Base-by-base conservation (phyloP, 257 asterid species). In the Plantago major region DNA sequence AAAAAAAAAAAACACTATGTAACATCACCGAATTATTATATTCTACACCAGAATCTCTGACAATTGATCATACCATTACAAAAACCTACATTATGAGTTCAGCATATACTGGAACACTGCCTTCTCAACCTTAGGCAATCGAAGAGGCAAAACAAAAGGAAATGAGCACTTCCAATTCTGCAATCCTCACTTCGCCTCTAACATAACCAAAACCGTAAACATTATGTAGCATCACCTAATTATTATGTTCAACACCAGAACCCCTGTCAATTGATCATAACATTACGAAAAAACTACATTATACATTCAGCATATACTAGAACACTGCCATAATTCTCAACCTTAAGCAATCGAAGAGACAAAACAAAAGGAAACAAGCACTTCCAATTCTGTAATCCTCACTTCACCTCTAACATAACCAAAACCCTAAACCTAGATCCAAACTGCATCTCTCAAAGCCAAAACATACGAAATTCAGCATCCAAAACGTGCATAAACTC, bases 341-440 rank as follows among this genome's bases (percentile, higher is more conserved):
- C 2, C 26, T 22, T 22, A 22, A 22, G 26, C 26, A 52, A 52
- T 6, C 22, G 9, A 51, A 51, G 11, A 18, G 2, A 0, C 56
- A 51, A 33, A 17, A 47, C 37, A 45, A 17, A 37, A 38, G 4
- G 8, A 1, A 17, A 1, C 37, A 37, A 64, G 65, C 10, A 38
- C 7, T 45, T 15, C 59, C 26, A 19, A 15, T 2, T 11, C 52
- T 50, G 33, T 38, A 43, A 52, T 55, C 44, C 50, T 64, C 45
- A 57, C 7, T 49, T 46, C 18, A 61, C 57, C 58, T 58, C 67
- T 30, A 57, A 46, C 44, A 22, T 11, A 53, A 59, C 67, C 42
- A 48, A 70, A 60, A 67, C 60, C 68, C 79, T 69, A 64, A 76
- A 77, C 78, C 80, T 77, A 42, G 63, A 65, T 68, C 65, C 65